Conservation (phyloP, 1,284 basidiomycete species). For the Tremellales sp. region DNA sequence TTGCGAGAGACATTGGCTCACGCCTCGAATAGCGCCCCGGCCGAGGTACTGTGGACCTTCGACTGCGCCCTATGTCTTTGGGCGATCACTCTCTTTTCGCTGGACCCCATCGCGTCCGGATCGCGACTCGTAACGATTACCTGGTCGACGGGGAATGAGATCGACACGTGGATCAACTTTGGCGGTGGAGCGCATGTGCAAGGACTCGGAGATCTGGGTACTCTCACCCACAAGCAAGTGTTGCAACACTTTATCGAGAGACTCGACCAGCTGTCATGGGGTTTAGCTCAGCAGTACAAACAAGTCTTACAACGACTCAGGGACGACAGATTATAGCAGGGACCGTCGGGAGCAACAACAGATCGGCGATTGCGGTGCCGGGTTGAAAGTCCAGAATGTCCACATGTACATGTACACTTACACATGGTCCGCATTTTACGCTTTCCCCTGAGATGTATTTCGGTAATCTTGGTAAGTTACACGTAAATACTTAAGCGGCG, state of each 20-base stretch:
- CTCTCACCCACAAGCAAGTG: constrained; percentile 3
- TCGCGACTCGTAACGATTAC: constrained; percentile 4
- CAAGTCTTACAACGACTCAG: background rate
- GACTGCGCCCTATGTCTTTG: constrained; percentile 23
- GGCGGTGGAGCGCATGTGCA: constrained; percentile 14
- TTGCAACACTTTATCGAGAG: constrained; percentile 12
- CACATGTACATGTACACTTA: background rate
- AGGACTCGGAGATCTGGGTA: constrained; percentile 11
- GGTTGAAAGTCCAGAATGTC: background rate
- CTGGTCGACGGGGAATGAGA: constrained; percentile 10
- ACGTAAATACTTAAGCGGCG: background rate
- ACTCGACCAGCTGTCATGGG: constrained; percentile 18
- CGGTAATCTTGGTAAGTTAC: background rate
- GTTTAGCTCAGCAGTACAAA: constrained; percentile 15
- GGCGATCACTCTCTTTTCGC: constrained; percentile 11
- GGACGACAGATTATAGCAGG: too few relatives aligned
- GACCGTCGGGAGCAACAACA: too few relatives aligned
- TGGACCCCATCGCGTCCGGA: background rate
- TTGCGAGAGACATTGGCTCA: too few relatives aligned
- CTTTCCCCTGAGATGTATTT: background rate
- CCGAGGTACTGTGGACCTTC: constrained; percentile 21
- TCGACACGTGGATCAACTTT: constrained; percentile 17
- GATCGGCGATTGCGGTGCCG: too few relatives aligned
- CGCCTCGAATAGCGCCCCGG: constrained; percentile 12
- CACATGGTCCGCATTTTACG: background rate